Evolutionary conservation across 441 rosid species (phyloP).

Genomic region (Omphalea diandra): DNA sequence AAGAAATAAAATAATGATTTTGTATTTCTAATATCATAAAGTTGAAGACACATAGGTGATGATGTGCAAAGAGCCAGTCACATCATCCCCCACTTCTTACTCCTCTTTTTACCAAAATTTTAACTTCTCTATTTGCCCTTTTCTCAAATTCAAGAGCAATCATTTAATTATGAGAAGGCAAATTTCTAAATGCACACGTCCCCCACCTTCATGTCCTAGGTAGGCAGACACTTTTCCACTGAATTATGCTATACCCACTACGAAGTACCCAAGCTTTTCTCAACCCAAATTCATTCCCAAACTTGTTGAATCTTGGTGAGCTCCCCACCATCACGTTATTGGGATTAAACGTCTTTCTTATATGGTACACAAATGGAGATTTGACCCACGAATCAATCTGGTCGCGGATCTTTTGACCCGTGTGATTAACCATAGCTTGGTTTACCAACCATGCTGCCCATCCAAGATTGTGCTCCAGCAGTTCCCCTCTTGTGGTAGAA

Average conservation of each 20-base stretch:
- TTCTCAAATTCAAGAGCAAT: slow-evolving; percentile 58
- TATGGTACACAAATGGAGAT: slow-evolving; percentile 42
- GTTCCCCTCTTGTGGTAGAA: slow-evolving; percentile 43
- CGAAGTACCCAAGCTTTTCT: slow-evolving; percentile 67
- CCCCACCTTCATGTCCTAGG: slow-evolving; percentile 65
- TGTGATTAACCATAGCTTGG: slow-evolving; percentile 43
- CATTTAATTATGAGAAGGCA: slow-evolving; percentile 61
- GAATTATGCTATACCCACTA: slow-evolving; percentile 67
- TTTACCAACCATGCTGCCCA: slow-evolving; percentile 66
- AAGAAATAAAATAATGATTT: no score
- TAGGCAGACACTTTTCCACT: slow-evolving; percentile 66
- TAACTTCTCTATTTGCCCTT: no score
- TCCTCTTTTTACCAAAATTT: no score
- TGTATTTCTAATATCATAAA: no score
- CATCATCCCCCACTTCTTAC: no score
- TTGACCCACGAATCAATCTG: slow-evolving; percentile 46
- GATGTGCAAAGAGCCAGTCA: no score
- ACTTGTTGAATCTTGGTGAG: slow-evolving; percentile 74
- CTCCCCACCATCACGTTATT: slow-evolving; percentile 64
- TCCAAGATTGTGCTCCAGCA: slow-evolving; percentile 49
- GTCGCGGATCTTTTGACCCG: slow-evolving; percentile 32
- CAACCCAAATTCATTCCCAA: slow-evolving; percentile 66
- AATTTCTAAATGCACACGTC: slow-evolving; percentile 66
- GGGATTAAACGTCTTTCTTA: slow-evolving; percentile 42
- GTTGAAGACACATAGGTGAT: no score